These are phyloP conservation scores for Alternaria conjuncta DNA, from an alignment of 2,329 filamentous ascomycete genomes.

Conservation along the genomic window DNA sequence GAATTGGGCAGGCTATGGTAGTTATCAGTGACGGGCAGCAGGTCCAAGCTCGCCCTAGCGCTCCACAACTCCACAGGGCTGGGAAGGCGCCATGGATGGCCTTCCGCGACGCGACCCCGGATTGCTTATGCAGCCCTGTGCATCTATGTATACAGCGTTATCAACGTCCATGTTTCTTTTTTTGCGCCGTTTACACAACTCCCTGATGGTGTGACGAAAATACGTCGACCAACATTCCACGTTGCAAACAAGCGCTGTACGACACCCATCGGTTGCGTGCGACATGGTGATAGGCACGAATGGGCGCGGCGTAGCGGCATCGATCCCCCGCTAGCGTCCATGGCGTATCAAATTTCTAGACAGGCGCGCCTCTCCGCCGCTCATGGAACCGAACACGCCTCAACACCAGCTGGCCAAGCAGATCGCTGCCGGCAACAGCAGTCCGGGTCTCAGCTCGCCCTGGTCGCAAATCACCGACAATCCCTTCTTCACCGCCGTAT, in stretches of 20 bases:
- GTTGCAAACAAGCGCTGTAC: neutral
- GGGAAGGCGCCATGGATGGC: constrained; percentile 22
- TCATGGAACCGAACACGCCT: constrained; percentile 48
- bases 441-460: constrained; percentile 48
- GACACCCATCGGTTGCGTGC: constrained; percentile 4
- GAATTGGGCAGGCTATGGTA: constrained; percentile 10
- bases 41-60: constrained; percentile 29
- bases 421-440: constrained; percentile 33
- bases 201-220: neutral
- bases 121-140: constrained; percentile 10
- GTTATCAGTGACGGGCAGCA: constrained; percentile 23
- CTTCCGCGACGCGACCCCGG: constrained; percentile 18
- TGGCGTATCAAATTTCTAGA: constrained; percentile 20
- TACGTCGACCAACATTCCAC: neutral
- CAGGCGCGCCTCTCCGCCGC: constrained; percentile 11
- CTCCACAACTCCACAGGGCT: constrained; percentile 26
- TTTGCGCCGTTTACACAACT: neutral
- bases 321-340: constrained; percentile 21
- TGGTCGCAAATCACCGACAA: constrained; percentile 57
- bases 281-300: neutral
- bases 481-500: constrained; percentile 62
- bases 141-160: neutral
- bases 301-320: constrained; percentile 10
- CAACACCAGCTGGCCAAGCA: constrained; percentile 49
- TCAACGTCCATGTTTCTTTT: neutral